Evolutionary conservation across 441 rosid genomes (phyloP).

Genomic region (Pelargonium myrrhifolium): DNA sequence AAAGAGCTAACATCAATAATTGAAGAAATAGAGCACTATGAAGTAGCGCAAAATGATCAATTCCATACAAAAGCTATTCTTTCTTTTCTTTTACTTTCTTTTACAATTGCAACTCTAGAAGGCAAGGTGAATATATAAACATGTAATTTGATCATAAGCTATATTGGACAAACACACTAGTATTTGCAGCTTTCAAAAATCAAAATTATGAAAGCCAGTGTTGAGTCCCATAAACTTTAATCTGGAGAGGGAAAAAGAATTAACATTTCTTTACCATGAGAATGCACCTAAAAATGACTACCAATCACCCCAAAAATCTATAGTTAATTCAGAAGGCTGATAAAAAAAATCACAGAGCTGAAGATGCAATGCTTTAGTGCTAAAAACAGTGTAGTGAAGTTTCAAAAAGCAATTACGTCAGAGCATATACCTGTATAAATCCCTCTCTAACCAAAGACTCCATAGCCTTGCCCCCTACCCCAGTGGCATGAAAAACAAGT

Average conservation of each 20-base stretch:
- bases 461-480: constrained; percentile 91
- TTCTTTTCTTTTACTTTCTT: background rate
- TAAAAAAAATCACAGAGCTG: no score
- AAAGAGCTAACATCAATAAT: background rate
- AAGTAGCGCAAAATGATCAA: constrained; percentile 6
- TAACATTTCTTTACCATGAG: background rate
- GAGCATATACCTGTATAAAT: constrained; percentile 52
- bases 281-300: background rate
- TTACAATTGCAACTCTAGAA: background rate
- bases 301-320: background rate
- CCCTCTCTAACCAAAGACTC: constrained; percentile 75
- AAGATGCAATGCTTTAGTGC: background rate
- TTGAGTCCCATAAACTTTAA: background rate
- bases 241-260: background rate
- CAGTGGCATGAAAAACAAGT: constrained; percentile 88
- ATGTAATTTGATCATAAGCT: background rate
- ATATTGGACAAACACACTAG: background rate
- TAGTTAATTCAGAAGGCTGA: no score
- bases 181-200: background rate
- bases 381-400: background rate
- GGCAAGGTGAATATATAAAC: background rate
- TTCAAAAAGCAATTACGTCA: background rate
- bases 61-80: background rate
- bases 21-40: background rate
- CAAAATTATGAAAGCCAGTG: background rate